Evolutionary conservation across 768 basidiomycete species (phyloP).

Genomic region (Pleurotus tuber-regium): DNA sequence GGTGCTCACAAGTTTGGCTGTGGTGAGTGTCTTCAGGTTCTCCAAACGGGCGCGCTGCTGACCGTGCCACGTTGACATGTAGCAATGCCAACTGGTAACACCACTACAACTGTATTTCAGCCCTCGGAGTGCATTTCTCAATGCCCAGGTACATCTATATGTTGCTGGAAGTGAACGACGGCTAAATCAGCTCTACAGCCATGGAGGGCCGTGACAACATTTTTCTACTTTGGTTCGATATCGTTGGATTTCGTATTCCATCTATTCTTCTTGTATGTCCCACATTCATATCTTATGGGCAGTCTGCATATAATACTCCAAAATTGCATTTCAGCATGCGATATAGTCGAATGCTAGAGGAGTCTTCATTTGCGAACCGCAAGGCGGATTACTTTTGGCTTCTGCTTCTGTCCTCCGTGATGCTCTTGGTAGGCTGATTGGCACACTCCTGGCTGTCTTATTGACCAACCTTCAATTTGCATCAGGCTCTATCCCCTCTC

Average conservation of each 20-base stretch:
- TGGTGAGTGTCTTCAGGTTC: constrained; percentile 52
- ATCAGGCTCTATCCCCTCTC: constrained; percentile 76
- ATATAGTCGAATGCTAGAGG: constrained; percentile 95
- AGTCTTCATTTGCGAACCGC: constrained; percentile 89
- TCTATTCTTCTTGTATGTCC: constrained; percentile 94
- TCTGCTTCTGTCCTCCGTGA: constrained; percentile 74
- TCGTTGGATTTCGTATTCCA: constrained; percentile 96
- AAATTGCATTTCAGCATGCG: too few relatives aligned
- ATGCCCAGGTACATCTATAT: constrained; percentile 61
- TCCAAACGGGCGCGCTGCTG: background rate
- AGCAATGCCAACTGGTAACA: constrained; percentile 94
- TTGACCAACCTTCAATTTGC: background rate
- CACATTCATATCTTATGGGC: constrained; percentile 5
- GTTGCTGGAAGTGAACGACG: background rate
- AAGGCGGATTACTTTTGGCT: constrained; percentile 97
- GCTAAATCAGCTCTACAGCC: constrained; percentile 43
- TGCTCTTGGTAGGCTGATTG: constrained; percentile 74
- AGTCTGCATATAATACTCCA: too few relatives aligned
- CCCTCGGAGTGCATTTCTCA: constrained; percentile 78
- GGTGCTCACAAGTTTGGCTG: constrained; percentile 78
- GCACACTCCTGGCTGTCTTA: background rate
- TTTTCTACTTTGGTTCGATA: constrained; percentile 94
- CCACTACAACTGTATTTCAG: constrained; percentile 93
- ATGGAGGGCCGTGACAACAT: constrained; percentile 88
- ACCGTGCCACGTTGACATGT: constrained; percentile 10